Evolutionary conservation across 2,329 filamentous ascomycete genomes (phyloP).

Genomic region (Knoxdaviesia proteae): DNA sequence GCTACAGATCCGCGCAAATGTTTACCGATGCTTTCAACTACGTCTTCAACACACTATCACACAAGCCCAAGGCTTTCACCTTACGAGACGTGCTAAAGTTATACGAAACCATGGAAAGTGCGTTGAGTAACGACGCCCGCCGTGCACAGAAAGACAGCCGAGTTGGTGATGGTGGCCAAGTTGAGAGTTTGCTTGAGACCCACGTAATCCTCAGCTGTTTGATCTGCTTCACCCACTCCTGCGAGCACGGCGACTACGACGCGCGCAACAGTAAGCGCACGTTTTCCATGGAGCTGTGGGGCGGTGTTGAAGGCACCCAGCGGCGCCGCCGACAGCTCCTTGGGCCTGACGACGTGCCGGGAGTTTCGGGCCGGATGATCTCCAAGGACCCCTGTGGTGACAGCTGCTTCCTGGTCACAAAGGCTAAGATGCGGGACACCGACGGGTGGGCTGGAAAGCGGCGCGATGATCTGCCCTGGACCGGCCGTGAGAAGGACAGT

Average conservation of each 20-base stretch:
- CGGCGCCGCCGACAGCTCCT: background rate
- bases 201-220: slow-evolving; percentile 34
- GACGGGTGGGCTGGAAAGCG: background rate
- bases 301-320: background rate
- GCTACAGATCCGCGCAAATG: slow-evolving; percentile 17
- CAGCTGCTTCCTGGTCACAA: no score
- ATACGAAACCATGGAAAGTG: slow-evolving; percentile 28
- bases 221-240: slow-evolving; percentile 39
- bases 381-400: background rate
- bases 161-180: slow-evolving; percentile 10
- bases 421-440: slow-evolving; percentile 1
- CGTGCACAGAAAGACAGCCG: slow-evolving; percentile 10
- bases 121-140: slow-evolving; percentile 1
- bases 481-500: slow-evolving; percentile 24
- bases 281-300: slow-evolving; percentile 24
- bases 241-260: slow-evolving; percentile 39
- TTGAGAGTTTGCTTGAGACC: slow-evolving; percentile 22
- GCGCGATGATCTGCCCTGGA: slow-evolving; percentile 16
- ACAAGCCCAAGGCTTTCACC: slow-evolving; percentile 16
- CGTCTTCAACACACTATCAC: slow-evolving; percentile 19
- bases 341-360: background rate
- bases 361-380: slow-evolving; percentile 1
- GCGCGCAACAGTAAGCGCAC: slow-evolving; percentile 29
- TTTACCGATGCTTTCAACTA: slow-evolving; percentile 36
- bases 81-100: slow-evolving; percentile 30